Base-by-base conservation (phyloP, 1,284 basidiomycete species). In the Ustilago vetiveriae region DNA sequence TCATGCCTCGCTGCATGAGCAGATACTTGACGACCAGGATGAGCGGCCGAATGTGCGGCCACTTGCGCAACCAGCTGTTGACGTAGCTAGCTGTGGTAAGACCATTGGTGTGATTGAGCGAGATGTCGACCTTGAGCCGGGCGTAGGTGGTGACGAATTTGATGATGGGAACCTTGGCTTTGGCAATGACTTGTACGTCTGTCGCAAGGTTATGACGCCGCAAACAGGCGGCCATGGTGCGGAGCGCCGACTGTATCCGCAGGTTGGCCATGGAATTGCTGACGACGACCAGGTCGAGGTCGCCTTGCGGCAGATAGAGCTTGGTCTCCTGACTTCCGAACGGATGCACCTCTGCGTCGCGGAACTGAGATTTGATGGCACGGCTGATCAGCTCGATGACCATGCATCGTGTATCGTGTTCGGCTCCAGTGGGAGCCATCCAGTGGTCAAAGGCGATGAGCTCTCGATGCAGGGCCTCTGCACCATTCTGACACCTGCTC, bases 301-400 rank as follows among this genome's bases (percentile, higher is more conserved):
- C 86, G 24, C 86, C 95, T 64, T 88, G 86, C 2, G 95, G 95
- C 13, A 98, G 86, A 82, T 99, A 99, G 23, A 98, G 85, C 78
- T 93, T 92, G 10, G 95, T 99, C 78, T 91, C 90, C 81, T 91
- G 96, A 75, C 91, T 93, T 16, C 95, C 95, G 82, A 98, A 99
- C 0, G 94, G 90, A 51, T 88, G 83, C 6, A 98, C 90, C 35
- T 87, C 83, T 9, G 94, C 92, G 73, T 95, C 92, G 0, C 88
- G 87, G 84, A 92, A 97, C 22, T 85, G 82, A 19, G 83, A 81
- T 14, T 83, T 84, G 42, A 98, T 86, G 4, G 89, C 88, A 14
- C 85, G 85, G 2, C 89, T 86, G 51, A 98, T 91, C 38, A 90
- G 85, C 41, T 87, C 83, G 35, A 98, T 90, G 23, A 92, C 86